A percentile compares a stretch with the other conserved stretches of the same genome.
Conservation (phyloP, 2,329 filamentous ascomycete genomes). For the Sclerotinia nivalis region DNA sequence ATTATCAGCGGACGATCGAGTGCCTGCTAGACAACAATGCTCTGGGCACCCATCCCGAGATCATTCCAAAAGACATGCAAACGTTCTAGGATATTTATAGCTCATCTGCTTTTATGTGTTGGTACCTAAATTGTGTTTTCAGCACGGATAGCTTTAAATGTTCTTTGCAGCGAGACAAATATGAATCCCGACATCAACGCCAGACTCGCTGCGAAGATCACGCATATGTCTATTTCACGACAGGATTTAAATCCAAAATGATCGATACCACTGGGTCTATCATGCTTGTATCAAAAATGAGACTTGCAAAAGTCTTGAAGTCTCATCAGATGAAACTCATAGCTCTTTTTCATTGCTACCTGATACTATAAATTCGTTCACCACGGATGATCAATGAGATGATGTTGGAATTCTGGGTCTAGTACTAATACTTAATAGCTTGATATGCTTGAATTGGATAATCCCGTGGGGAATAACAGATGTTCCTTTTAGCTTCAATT, state of each 20-base stretch:
- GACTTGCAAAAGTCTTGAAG: neutral
- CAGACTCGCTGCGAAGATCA: constrained; percentile 14
- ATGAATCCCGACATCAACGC: constrained; percentile 22
- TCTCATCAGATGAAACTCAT: no score
- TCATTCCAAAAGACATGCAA: neutral
- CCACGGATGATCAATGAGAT: no score
- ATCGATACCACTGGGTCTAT: neutral
- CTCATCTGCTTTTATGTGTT: constrained; percentile 17
- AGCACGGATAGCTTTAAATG: constrained; percentile 19
- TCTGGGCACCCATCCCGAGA: neutral
- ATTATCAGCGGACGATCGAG: constrained; percentile 19
- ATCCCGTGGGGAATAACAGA: no score
- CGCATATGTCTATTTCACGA: constrained; percentile 18
- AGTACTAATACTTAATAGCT: no score
- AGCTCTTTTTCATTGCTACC: no score
- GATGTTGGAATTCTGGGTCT: no score
- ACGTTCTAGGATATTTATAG: constrained; percentile 19
- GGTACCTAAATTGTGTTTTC: constrained; percentile 17
- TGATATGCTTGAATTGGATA: no score
- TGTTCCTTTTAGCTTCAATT: no score
- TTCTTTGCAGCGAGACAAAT: neutral
- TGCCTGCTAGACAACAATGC: constrained; percentile 11
- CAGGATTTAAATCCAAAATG: constrained; percentile 23
- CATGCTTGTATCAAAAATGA: neutral
- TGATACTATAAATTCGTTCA: no score